Evolutionary conservation across 495 filamentous ascomycete species (phyloP).

Genomic region (Xylaria intraflava): DNA sequence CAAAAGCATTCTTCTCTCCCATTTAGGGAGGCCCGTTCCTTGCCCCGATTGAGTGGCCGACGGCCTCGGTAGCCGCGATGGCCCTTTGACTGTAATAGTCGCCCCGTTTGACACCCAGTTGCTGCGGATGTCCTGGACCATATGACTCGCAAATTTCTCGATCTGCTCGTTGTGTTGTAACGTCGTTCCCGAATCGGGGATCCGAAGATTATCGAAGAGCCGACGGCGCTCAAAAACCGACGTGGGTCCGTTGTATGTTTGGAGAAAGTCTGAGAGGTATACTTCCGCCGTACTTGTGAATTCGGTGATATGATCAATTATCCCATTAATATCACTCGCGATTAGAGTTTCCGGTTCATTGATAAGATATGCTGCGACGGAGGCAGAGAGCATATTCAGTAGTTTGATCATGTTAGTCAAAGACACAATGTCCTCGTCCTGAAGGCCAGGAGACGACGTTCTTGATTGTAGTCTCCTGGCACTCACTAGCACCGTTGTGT

Average conservation of each 20-base stretch:
- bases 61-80: constrained; percentile 17
- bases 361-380: constrained; percentile 19
- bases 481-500: constrained; percentile 14
- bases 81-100: constrained; percentile 28
- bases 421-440: constrained; percentile 10
- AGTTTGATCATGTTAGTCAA: constrained; percentile 12
- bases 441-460: neutral
- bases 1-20: constrained; percentile 18
- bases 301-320: constrained; percentile 13
- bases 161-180: constrained; percentile 14
- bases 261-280: constrained; percentile 13
- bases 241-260: neutral
- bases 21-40: constrained; percentile 21
- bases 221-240: constrained; percentile 1
- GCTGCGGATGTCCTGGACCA: constrained; percentile 31
- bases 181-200: neutral
- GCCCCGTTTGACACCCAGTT: constrained; percentile 31
- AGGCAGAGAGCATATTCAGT: constrained; percentile 23
- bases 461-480: constrained; percentile 7
- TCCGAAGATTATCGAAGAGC: constrained; percentile 14
- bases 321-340: constrained; percentile 5
- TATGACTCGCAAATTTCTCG: constrained; percentile 28
- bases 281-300: constrained; percentile 15
- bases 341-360: constrained; percentile 17
- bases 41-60: constrained; percentile 23